Evolutionary conservation across 768 basidiomycete genomes (phyloP).

Genomic region (Russula emetica): DNA sequence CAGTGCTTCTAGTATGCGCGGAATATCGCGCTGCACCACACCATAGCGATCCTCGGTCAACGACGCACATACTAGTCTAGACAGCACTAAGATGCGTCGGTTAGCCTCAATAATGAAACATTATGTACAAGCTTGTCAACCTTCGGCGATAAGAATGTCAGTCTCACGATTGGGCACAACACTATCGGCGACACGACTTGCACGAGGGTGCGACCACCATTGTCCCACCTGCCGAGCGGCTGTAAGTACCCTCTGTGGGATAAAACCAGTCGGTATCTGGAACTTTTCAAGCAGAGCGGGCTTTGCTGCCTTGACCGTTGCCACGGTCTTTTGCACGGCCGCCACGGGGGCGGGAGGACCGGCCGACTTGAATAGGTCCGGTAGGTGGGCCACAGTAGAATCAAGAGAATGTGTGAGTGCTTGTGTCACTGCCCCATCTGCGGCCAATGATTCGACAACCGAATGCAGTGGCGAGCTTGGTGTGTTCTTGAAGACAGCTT

Average conservation of each 20-base stretch:
- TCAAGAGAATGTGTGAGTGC: constrained; percentile 50
- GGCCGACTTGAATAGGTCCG: constrained; percentile 43
- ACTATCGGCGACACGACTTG: constrained; percentile 49
- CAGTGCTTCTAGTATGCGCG: constrained; percentile 74
- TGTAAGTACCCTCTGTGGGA: constrained; percentile 36
- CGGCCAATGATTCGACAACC: constrained; percentile 54
- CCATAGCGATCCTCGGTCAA: constrained; percentile 78
- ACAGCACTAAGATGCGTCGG: constrained; percentile 48
- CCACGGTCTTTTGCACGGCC: constrained; percentile 31
- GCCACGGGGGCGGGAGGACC: constrained; percentile 15
- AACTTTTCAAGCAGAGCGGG: constrained; percentile 2
- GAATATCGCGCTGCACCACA: constrained; percentile 80
- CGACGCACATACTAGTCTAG: constrained; percentile 65
- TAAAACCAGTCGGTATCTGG: constrained; percentile 2
- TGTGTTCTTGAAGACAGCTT: constrained; percentile 44
- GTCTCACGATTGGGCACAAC: constrained; percentile 58
- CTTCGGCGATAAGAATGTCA: constrained; percentile 58
- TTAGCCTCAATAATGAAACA: background rate
- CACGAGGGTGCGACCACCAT: constrained; percentile 60
- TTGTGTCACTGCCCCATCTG: constrained; percentile 44
- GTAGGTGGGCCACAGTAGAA: constrained; percentile 44
- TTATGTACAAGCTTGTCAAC: constrained; percentile 35
- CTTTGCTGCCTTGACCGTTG: constrained; percentile 27
- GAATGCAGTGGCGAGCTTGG: constrained; percentile 48
- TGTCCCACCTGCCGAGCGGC: constrained; percentile 30